A percentile compares a stretch with the other conserved stretches of the same genome.
Evolutionary conservation across 148 eudicot genomes (phyloP).

Genomic region (Fallopia convolvulus): DNA sequence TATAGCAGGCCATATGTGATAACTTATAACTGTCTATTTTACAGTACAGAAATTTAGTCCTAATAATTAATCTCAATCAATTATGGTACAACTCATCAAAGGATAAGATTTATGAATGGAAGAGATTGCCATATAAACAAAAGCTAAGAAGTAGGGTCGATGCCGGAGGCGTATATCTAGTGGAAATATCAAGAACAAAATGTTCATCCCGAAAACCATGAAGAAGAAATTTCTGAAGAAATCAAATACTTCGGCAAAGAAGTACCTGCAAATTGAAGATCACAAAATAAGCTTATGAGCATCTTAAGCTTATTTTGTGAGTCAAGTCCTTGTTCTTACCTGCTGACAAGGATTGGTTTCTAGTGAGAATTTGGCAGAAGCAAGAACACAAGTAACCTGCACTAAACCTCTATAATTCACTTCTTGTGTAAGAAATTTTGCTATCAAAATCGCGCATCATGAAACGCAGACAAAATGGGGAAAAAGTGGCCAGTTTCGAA

Average conservation of each 20-base stretch:
- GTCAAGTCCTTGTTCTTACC: too few species aligned
- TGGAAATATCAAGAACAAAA: constrained; percentile 88
- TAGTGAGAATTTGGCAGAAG: too few species aligned
- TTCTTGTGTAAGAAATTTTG: too few species aligned
- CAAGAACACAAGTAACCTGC: too few species aligned
- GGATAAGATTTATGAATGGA: constrained; percentile 96
- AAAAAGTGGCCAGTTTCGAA: too few species aligned
- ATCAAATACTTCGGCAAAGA: constrained; percentile 97
- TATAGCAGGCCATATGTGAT: too few species aligned
- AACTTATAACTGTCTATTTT: neutral
- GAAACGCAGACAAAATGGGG: too few species aligned
- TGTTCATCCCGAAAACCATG: constrained; percentile 79
- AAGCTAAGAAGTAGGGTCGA: constrained; percentile 87
- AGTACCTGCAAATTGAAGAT: constrained; percentile 70
- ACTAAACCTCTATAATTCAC: too few species aligned
- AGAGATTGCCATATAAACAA: constrained; percentile 76
- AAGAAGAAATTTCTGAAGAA: constrained; percentile 89
- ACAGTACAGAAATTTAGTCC: neutral
- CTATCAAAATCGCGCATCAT: too few species aligned
- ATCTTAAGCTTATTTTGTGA: too few species aligned
- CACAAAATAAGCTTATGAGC: constrained; percentile 13
- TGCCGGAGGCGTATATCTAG: constrained; percentile 83
- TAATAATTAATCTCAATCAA: neutral
- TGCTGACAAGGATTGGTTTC: too few species aligned
- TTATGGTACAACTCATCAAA: constrained; percentile 49